Evolutionary conservation across 768 basidiomycete species (phyloP), one percentile per base, ranked within the genome.

Genomic region (Amanita inopinata): DNA sequence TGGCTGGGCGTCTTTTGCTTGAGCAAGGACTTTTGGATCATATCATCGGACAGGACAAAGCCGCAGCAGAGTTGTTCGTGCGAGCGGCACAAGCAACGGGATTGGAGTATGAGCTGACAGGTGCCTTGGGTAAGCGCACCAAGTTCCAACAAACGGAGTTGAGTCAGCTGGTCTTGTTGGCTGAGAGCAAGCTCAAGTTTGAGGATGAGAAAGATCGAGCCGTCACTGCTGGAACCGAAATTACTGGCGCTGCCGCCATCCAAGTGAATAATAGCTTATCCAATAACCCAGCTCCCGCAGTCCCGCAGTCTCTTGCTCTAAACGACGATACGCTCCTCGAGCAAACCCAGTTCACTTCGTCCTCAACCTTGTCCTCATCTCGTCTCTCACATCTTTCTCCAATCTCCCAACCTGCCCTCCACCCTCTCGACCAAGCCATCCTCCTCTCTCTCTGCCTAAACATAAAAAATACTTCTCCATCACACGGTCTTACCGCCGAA

Each of bases 251-350:
- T n/a, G n/a, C 38, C 40, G 27, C 38, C 31, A 43, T 38, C 35
- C 50, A 33, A 43, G 23, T 23, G 43, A 33, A n/a, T n/a, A 28
- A 39, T 38, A 38, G 33, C 44, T 24, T n/a, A 41, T 37, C 33
- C 34, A 23, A 37, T 17, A 35, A 33, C 15, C 7, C 1, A 9
- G 35, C 18, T 38, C 35, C 51, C 6, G 57, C 57, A 40, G 51
- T 90, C 19, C 92, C 94, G n/a, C 79, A 87, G 59, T 80, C 83
- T 3, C 61, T 98, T 19, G 66, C 71, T 2, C 70, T 98, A 35
- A 94, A 98, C 59, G 96, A 98, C 60, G 96, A 99, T 60, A 98
- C 93, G 0, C 72, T 99, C 12, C 73, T 99, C 30, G 96, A 99
- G 62, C 80, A 85, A 52, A 98, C 94, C 0, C 75, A 85, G 54